A percentile compares a stretch with the other conserved stretches of the same genome.
phyloP scores from a whole-genome alignment of 2,329 filamentous ascomycete genomes.

The Penicillium aurantiogriseum region DNA sequence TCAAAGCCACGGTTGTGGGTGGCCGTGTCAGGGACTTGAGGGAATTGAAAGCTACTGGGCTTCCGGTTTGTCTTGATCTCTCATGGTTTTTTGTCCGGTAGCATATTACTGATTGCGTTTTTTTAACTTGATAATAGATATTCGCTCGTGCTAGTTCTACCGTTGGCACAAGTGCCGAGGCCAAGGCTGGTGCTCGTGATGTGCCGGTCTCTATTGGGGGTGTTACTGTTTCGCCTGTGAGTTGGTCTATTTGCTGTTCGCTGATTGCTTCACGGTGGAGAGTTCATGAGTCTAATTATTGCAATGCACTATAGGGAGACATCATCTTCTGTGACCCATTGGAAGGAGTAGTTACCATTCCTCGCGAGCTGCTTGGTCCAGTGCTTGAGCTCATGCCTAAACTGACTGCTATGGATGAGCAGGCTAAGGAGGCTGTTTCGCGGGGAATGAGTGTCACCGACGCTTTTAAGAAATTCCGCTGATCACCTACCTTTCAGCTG shows the following conservation, averaged over 20 bases:
- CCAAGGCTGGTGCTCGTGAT: conserved; percentile 43
- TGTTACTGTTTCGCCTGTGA: conserved; percentile 44
- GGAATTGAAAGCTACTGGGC: conserved; percentile 55
- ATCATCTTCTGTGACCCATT: conserved; percentile 66
- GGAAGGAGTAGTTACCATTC: conserved; percentile 70
- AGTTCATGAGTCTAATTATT: not conserved
- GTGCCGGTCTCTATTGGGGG: conserved; percentile 42
- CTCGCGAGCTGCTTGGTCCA: conserved; percentile 57
- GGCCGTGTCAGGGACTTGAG: conserved; percentile 66
- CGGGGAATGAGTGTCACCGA: conserved; percentile 62
- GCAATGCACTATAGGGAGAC: conserved; percentile 52
- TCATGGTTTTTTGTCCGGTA: not conserved
- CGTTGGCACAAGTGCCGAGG: conserved; percentile 47
- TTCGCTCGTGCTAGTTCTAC: conserved; percentile 47
- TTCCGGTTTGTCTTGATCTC: conserved; percentile 50
- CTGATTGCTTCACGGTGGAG: not conserved
- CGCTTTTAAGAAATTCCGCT: conserved; percentile 61
- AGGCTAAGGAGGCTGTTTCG: conserved; percentile 64
- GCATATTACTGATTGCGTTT: conserved; percentile 7
- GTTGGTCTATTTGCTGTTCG: conserved; percentile 7
- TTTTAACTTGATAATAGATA: conserved; percentile 30
- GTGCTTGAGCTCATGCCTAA: conserved; percentile 62
- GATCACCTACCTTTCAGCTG: not conserved
- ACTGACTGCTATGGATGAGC: conserved; percentile 54
- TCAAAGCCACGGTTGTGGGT: conserved; percentile 63